Conservation (phyloP, 768 basidiomycete species). For the Mycena indigotica region DNA sequence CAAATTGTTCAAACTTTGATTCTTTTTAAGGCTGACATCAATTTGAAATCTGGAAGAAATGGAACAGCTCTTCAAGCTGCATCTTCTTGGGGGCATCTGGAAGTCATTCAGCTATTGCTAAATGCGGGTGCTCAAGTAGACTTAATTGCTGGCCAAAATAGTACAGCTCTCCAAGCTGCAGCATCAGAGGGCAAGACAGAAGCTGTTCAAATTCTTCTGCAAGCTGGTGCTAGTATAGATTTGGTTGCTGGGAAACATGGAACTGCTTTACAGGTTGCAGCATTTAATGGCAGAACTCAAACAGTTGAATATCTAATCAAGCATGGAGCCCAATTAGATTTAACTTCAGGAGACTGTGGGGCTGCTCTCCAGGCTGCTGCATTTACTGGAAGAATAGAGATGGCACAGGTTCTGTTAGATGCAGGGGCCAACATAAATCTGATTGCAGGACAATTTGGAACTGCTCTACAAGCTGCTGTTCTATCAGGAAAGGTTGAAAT, state of each 20-base stretch:
- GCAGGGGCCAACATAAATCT: neutral
- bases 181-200: too few relatives aligned
- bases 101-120: too few relatives aligned
- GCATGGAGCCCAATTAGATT: too few relatives aligned
- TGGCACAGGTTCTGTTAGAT: neutral
- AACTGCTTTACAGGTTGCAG: too few relatives aligned
- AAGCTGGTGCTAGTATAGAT: neutral
- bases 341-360: neutral
- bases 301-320: too few relatives aligned
- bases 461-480: neutral
- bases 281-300: too few relatives aligned
- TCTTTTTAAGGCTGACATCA: neutral
- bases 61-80: neutral
- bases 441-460: neutral
- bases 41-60: neutral
- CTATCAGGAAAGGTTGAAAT: neutral
- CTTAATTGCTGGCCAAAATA: too few relatives aligned
- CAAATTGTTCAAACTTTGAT: neutral
- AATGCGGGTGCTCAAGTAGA: too few relatives aligned
- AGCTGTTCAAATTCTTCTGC: neutral
- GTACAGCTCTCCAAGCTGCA: too few relatives aligned
- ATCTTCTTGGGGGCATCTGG: neutral
- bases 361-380: too few relatives aligned
- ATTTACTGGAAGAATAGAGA: neutral
- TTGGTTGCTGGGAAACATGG: too few relatives aligned